Evolutionary conservation across 1,284 basidiomycete genomes (phyloP), one percentile per base, ranked within the genome.

Genomic region (Anthracocystis walkeri): DNA sequence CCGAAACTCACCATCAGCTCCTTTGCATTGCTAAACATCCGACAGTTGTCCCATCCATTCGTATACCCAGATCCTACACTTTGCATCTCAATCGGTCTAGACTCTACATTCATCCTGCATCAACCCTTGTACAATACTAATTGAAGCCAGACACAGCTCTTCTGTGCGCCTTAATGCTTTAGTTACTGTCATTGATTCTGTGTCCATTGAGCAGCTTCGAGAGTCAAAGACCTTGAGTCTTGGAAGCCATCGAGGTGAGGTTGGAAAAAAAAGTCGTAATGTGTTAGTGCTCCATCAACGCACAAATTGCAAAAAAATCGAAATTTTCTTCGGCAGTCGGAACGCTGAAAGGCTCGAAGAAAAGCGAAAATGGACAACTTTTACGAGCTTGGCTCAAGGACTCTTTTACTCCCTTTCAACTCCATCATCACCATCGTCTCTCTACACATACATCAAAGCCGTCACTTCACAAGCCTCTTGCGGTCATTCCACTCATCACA

Each of bases 291-390:
- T 10, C 3, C 20, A 3, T 4, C 2, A 6, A 4, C 23, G 16
- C 14, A 27, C 35, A 53, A n/a, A 4, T 1, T 1, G 2, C 4
- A 38, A 25, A 18, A 27, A 53, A 25, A 20, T 40, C 25, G 5
- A 14, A 20, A 5, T 11, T 38, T 50, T 55, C 40, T 31, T 49
- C 53, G 60, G 60, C 53, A 56, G 38, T 63, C 60, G 60, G n/a
- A 16, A 14, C 7, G 27, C 4, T 4, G 25, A 46, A 49, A 38
- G 40, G 20, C 35, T 27, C n/a, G 38, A 42, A 50, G 41, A 63
- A 53, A 56, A n/a, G 18, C 29, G n/a, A 63, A 53, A 29, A 38
- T 21, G 11, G 10, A 4, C 16, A 52, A 6, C 11, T 38, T 48
- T 25, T 29, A 31, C 8, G n/a, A n/a, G n/a, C n/a, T n/a, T 18